These are phyloP conservation scores for Penicillium manginii DNA, from an alignment of 495 filamentous ascomycete genomes.

Conservation along the genomic window DNA sequence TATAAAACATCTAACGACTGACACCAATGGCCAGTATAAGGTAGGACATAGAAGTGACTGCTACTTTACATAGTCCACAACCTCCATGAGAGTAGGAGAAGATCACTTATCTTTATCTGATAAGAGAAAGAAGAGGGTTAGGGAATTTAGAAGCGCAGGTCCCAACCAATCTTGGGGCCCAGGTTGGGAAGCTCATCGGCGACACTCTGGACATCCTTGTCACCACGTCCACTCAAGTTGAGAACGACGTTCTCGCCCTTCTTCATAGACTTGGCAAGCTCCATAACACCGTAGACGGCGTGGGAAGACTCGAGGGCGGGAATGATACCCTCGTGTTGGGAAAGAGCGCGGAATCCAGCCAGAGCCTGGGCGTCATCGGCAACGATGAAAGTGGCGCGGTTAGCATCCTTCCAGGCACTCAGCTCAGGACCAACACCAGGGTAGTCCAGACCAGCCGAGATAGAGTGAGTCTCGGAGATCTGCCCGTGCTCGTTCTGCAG, in stretches of 20 bases:
- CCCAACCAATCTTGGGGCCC: slow-evolving; percentile 91
- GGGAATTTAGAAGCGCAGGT: slow-evolving; percentile 65
- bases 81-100: background rate
- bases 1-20: slow-evolving; percentile 4
- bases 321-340: slow-evolving; percentile 90
- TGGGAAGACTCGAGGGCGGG: slow-evolving; percentile 91
- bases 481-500: slow-evolving; percentile 89
- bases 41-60: background rate
- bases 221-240: slow-evolving; percentile 84
- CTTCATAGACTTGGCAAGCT: slow-evolving; percentile 86
- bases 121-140: background rate
- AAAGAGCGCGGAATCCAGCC: slow-evolving; percentile 76
- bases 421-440: slow-evolving; percentile 94
- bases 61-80: background rate
- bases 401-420: slow-evolving; percentile 82
- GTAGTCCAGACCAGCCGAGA: slow-evolving; percentile 94
- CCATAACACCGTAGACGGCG: slow-evolving; percentile 84
- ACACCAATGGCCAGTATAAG: background rate
- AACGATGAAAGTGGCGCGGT: slow-evolving; percentile 82
- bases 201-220: slow-evolving; percentile 98
- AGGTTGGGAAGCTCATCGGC: slow-evolving; percentile 87
- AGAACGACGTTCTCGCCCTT: slow-evolving; percentile 88
- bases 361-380: slow-evolving; percentile 93
- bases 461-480: slow-evolving; percentile 88
- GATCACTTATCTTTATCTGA: background rate